Evolutionary conservation across 228 moss, liverwort and hornwort genomes (phyloP).

Genomic region (Sphagnum magellanicum): DNA sequence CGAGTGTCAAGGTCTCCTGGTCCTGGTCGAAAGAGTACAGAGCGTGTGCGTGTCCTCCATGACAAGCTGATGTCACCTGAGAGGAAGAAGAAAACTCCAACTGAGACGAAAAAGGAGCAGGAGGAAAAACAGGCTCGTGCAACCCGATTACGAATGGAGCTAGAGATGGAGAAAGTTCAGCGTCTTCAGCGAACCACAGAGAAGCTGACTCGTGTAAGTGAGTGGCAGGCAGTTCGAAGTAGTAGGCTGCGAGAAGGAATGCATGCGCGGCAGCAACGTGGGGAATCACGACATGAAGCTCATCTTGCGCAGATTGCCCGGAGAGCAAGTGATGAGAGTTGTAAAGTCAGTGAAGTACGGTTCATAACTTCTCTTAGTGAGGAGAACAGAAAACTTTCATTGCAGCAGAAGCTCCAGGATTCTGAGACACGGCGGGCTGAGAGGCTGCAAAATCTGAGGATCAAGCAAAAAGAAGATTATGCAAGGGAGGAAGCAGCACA

Average conservation of each 20-base stretch:
- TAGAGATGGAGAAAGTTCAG: conserved; percentile 28
- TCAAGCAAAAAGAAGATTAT: conserved; percentile 29
- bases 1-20: conserved; percentile 19
- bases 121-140: conserved; percentile 29
- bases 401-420: conserved; percentile 36
- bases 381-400: conserved; percentile 30
- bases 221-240: conserved; percentile 32
- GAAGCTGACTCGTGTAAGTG: conserved; percentile 18
- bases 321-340: conserved; percentile 23
- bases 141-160: conserved; percentile 13
- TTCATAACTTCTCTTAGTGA: conserved; percentile 24
- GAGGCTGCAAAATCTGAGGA: conserved; percentile 24
- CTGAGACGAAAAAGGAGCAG: conserved; percentile 27
- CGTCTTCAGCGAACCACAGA: conserved; percentile 29
- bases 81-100: conserved; percentile 16
- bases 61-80: conserved; percentile 34
- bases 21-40: conserved; percentile 23
- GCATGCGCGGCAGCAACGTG: conserved; percentile 32
- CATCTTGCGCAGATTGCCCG: conserved; percentile 26
- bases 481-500: conserved; percentile 32
- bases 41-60: conserved; percentile 22
- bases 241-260: conserved; percentile 21
- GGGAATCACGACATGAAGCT: conserved; percentile 28
- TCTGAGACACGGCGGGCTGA: conserved; percentile 21
- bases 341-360: conserved; percentile 25